Base-by-base conservation (phyloP, 2,329 filamentous ascomycete species). In the Aspergillus sp. region DNA sequence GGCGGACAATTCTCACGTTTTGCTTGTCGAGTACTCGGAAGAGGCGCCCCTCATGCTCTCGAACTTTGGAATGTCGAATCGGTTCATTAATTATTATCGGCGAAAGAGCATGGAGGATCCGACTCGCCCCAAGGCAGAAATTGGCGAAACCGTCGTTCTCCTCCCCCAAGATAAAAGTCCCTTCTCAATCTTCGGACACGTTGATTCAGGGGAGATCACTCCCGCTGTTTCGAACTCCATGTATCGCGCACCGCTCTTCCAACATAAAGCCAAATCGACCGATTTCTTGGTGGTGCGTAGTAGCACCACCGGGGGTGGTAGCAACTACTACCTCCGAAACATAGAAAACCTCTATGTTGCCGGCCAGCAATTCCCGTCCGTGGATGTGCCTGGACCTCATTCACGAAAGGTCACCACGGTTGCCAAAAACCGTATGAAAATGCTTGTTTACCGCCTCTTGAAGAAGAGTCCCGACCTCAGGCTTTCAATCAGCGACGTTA, bases 61-160 rank as follows among this genome's bases (percentile, higher is more conserved):
- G 49, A 97, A 96, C 72, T 96, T 97, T 70, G 95, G 94, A 65
- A 99, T 99, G 95, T 93, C 93, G 55, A 96, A 90, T 74, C 90
- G 92, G 55, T 85, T 99, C 59, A 92, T 98, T 80, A 98, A 99
- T 75, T 99, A 98, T 76, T 97, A 97, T 73, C 90, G 92, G 45
- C 87, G 93, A 60, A 92, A 92, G 69, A 90, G 92, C 71, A 85
- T 78, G 36, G 91, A 96, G 50, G 91, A 95, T 61, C 85, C 87
- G 52, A 84, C 86, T 55, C 84, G 91, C 1, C 90, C 91, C 1
- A 96, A 92, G 79, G 75, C 84, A 60, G 92, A 96, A 4, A 85
- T 99, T 62, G 95, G 95, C 59, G 95, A 99, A 77, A 90, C 91
- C 2, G 89, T 90, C 52, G 88, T 96, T 14, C 83, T 99, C 36